These are phyloP conservation scores for Aspergillus homomorphus DNA, from an alignment of 495 filamentous ascomycete genomes.

Conservation along the genomic window DNA sequence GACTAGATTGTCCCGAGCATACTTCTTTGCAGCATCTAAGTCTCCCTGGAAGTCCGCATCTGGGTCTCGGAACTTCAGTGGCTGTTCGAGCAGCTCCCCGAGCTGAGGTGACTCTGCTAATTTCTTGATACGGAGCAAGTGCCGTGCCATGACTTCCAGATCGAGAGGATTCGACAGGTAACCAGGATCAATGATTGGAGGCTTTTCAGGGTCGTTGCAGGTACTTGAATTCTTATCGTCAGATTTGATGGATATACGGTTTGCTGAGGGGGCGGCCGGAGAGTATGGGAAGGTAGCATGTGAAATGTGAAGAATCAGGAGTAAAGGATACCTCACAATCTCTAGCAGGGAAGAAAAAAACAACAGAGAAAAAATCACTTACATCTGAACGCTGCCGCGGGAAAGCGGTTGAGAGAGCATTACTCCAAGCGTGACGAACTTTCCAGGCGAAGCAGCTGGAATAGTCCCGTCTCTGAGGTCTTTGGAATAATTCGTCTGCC, in stretches of 20 bases:
- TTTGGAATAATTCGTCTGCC: conserved; percentile 8
- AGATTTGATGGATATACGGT: conserved; percentile 9
- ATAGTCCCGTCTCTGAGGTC: conserved; percentile 4
- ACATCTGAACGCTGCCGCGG: conserved; percentile 8
- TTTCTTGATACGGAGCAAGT: conserved; percentile 6
- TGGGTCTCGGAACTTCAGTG: conserved; percentile 8
- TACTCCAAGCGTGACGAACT: conserved; percentile 9
- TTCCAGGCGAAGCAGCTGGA: conserved; percentile 6
- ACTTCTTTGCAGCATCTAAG: conserved; percentile 7
- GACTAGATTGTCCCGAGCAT: conserved; percentile 8
- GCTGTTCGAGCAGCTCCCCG: conserved; percentile 8
- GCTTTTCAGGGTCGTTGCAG: conserved; percentile 4
- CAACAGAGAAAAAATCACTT: conserved; percentile 1
- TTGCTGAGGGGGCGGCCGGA: background rate
- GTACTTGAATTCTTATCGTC: conserved; percentile 5
- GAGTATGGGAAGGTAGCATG: background rate
- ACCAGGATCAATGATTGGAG: conserved; percentile 7
- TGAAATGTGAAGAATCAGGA: conserved; percentile 4
- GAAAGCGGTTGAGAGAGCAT: conserved; percentile 9
- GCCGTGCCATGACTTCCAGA: conserved; percentile 8
- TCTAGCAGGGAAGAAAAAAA: conserved; percentile 3
- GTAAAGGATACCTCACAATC: conserved; percentile 6
- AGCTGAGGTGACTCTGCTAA: conserved; percentile 8
- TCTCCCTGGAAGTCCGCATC: conserved; percentile 8
- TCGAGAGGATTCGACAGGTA: conserved; percentile 10